Base-by-base conservation (phyloP, 768 basidiomycete species). In the Lactarius sp. region DNA sequence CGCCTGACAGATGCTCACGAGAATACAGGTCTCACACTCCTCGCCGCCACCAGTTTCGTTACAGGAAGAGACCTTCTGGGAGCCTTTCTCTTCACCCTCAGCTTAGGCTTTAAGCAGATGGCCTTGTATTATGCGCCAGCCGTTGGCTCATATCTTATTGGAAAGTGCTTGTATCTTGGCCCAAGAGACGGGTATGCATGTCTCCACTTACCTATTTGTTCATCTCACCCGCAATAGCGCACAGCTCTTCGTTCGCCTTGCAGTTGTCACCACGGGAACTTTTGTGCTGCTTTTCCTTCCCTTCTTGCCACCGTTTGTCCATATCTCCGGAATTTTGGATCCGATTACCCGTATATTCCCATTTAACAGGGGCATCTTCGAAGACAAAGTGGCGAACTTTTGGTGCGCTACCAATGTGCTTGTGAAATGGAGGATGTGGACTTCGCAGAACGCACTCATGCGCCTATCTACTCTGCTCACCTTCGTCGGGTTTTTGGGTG, bases 351-450 rank as follows among this genome's bases (percentile, higher is more conserved):
- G 95, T 6, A 92, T 97, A 60, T 98, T 98, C 72, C 95, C 95
- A 0, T 93, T 98, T 72, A 80, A 83, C 6, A 86, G 95, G 34
- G 95, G 94, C 14, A 78, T 95, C 3, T 95, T 95, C 70, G 94
- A 96, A 71, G 93, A 96, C 77, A 95, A 96, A 71, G 95, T 98
- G 27, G 93, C 95, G 46, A 98, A 98, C 72, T 92, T 96, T 71
- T 98, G 95, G 95, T 97, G 95, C 73, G 91, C 93, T 37, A 85
- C 87, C 18, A 93, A 98, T 71, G 86, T 95, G 27, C 75, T 90
- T 14, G 73, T 98, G 75, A 97, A 96, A 72, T 97, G 95, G 88
- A 85, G 82, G 54, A 73, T 74, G 34, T 83, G 78, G 77, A 78
- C 81, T 6, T 73, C 79, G 1, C 71, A 77, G 2, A 71, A 69